Evolutionary conservation across 345 rosid genomes (phyloP).

Genomic region (Toxicodendron radicans): DNA sequence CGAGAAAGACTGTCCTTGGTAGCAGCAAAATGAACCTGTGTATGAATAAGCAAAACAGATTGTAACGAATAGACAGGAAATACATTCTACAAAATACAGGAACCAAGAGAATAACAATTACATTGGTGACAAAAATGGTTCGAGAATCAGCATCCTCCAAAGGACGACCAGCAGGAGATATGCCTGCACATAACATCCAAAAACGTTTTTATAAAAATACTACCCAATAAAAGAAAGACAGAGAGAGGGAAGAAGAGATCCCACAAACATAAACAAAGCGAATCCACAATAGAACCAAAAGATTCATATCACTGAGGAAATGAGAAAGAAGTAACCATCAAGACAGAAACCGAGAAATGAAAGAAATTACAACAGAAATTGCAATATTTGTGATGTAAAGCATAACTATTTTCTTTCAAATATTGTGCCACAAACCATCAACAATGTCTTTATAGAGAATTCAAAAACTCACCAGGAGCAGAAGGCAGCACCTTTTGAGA

Average conservation of each 20-base stretch:
- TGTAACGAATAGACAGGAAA: slow-evolving; percentile 18
- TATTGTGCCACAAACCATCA: neutral
- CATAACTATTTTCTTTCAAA: neutral
- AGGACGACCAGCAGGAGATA: slow-evolving; percentile 54
- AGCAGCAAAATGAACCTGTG: slow-evolving; percentile 95
- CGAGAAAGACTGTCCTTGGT: slow-evolving; percentile 89
- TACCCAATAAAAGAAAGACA: no score
- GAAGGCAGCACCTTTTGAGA: slow-evolving; percentile 41
- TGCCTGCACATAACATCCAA: slow-evolving; percentile 42
- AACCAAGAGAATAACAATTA: slow-evolving; percentile 32
- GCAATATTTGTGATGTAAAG: slow-evolving; percentile 7
- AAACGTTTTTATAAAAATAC: neutral
- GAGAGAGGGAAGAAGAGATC: no score
- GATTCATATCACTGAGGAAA: neutral
- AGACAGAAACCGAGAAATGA: neutral
- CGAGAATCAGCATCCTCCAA: slow-evolving; percentile 85
- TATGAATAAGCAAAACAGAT: slow-evolving; percentile 21
- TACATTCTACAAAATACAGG: neutral
- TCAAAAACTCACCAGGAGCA: slow-evolving; percentile 56
- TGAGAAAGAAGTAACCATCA: neutral
- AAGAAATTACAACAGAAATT: neutral
- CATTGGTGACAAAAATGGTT: slow-evolving; percentile 89
- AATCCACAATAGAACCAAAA: slow-evolving; percentile 2
- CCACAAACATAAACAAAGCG: slow-evolving; percentile 8
- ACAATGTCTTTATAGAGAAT: neutral